These are phyloP conservation scores for Crithidia fasciculata DNA, from an alignment of 208 protist species.

Conservation along the genomic window DNA sequence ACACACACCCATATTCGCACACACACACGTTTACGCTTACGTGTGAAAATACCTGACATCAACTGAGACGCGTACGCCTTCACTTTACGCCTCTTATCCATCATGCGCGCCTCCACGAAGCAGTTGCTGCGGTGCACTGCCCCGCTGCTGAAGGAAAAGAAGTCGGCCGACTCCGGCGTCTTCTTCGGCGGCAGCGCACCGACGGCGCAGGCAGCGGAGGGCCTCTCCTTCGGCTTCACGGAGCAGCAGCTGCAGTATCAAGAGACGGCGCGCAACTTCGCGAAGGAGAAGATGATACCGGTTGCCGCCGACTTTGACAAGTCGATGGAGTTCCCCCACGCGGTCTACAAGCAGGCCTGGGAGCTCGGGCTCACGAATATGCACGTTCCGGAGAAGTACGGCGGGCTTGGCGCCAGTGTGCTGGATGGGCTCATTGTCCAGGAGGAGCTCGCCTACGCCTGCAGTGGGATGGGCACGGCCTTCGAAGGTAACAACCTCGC, in stretches of 20 bases:
- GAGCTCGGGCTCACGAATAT: slow-evolving; percentile 87
- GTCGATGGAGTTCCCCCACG: slow-evolving; percentile 74
- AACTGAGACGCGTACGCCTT: too few species aligned
- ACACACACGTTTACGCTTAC: slow-evolving; percentile 3
- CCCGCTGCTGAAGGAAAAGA: slow-evolving; percentile 23
- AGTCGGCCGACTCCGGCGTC: slow-evolving; percentile 9
- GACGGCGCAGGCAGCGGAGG: slow-evolving; percentile 21
- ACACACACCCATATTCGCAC: not conserved
- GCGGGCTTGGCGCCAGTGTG: slow-evolving; percentile 69
- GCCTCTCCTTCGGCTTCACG: slow-evolving; percentile 82
- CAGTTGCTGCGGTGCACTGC: slow-evolving; percentile 14
- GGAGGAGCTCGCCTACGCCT: slow-evolving; percentile 90
- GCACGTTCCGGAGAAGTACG: slow-evolving; percentile 84
- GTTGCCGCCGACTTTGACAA: slow-evolving; percentile 74
- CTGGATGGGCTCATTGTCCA: slow-evolving; percentile 82
- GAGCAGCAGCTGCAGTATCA: slow-evolving; percentile 77
- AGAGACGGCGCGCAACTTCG: slow-evolving; percentile 79
- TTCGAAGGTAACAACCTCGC: slow-evolving; percentile 86
- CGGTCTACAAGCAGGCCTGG: slow-evolving; percentile 84
- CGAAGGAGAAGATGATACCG: slow-evolving; percentile 79
- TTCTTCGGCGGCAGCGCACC: slow-evolving; percentile 42
- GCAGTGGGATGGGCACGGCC: slow-evolving; percentile 86
- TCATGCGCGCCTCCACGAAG: slow-evolving; percentile 15
- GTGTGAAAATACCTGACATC: too few species aligned
- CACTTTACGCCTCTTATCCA: not conserved